Base-by-base conservation (phyloP, 2,329 filamentous ascomycete species). In the Cercospora beticola region DNA sequence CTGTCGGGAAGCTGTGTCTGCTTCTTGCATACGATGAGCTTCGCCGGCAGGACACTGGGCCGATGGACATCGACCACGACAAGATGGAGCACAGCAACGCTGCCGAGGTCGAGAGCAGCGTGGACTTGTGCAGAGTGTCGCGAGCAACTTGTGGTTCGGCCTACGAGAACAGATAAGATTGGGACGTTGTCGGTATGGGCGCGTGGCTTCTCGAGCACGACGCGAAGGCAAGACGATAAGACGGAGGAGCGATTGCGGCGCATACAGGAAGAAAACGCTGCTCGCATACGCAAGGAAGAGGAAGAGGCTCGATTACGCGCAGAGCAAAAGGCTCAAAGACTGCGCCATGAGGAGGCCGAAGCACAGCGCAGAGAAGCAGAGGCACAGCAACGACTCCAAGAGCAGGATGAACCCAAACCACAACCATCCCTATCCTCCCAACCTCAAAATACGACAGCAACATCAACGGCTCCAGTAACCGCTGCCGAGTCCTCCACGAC, bases 41-140 rank as follows among this genome's bases (percentile, higher is more conserved):
- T 52, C 16, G n/a, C 43, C 2, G 12, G 40, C 18, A 60, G 64
- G 40, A 43, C 64, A 21, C 18, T 61, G 28, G 56, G 40, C 3
- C 33, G 64, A 46, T 26, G 58, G 21, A 43, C 33, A 31, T 23
- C 56, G 3, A 40, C 40, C 12, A 54, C 58, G 26, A 23, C 64
- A 30, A 61, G 64, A 66, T 66, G 64, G 63, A 49, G 43, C 63
- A 49, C 54, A 8, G 26, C 62, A 9, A 36, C 62, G 56, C 43
- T 14, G 59, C 23, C 56, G 43, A 60, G 16, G 43, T 18, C 62
- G 33, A 33, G 26, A 60, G 56, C 46, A 46, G 36, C 26, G 65
- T 75, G 73, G 73, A 71, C 67, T 4, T 75, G 73, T 46, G 56
- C 68, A n/a, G 63, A 71, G 12, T 75, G 73, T 57, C 72, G 71